Evolutionary conservation across 306 rosid genomes (phyloP), one percentile per base, ranked within the genome.

Genomic region (Medicago ruthenica): DNA sequence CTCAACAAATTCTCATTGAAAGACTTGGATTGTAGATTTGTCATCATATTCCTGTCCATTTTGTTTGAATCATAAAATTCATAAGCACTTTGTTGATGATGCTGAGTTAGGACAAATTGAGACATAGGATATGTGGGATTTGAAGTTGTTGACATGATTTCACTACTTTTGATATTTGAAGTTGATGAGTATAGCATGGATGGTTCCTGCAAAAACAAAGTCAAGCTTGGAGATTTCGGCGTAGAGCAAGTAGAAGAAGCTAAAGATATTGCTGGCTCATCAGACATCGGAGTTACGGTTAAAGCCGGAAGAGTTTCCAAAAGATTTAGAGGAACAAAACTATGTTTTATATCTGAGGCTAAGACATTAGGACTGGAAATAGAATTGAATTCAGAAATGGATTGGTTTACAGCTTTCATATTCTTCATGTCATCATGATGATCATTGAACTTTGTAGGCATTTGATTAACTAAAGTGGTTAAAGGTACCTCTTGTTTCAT

Each of bases 281-380:
- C 76, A 78, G 90, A 85, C 71, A 41, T 11, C 36, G 75, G 80
- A 71, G 75, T 47, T 24, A 37, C 48, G 8, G 70, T 78, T 31
- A 76, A 78, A 67, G 84, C 59, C 36, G 98, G 91, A 63, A 93
- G 87, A 11, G 91, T 80, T 71, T 93, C 90, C 80, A 93, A 78
- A 41, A 91, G 89, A 65, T 89, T 86, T 70, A 89, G 75, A 60
- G 93, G 97, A 42, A 78, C 60, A n/a, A 82, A 83, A 60, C 65
- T 73, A 48, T 70, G 81, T 67, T 81, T 77, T 55, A 27, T 51
- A 27, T 54, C 73, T 50, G 79, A 40, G 67, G 74, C 36, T 62
- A 78, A 39, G 75, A 73, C 75, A 57, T 16, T 59, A n/a, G 81
- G 45, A 41, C 31, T 53, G 14, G 44, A 63, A 15, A 68, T 58